Conservation (phyloP, 768 basidiomycete species). For the Rhizopogon rudus region DNA sequence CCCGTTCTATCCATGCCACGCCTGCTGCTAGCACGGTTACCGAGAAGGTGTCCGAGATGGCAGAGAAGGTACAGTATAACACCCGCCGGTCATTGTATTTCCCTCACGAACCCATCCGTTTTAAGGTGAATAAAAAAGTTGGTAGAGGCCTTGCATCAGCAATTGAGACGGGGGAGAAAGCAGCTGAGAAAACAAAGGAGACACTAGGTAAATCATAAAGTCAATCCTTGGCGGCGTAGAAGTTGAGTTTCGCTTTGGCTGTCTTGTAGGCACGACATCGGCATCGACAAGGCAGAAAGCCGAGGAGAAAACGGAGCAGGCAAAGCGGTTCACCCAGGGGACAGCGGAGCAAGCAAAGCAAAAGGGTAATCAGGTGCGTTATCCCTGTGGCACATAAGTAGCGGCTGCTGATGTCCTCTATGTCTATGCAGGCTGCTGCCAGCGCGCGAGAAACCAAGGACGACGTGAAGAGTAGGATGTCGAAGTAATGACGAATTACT, state of each 20-base stretch:
- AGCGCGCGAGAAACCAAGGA: conserved; percentile 14
- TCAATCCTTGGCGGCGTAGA: background rate
- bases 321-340: conserved; percentile 2
- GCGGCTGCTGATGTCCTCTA: background rate
- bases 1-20: conserved; percentile 26
- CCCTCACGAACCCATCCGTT: background rate
- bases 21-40: conserved; percentile 26
- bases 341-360: conserved; percentile 11
- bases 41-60: conserved; percentile 35
- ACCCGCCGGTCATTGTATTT: background rate
- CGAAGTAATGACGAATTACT: background rate
- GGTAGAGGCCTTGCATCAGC: conserved; percentile 35
- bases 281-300: conserved; percentile 2
- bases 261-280: background rate
- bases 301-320: background rate
- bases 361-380: conserved; percentile 4
- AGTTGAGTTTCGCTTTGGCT: background rate
- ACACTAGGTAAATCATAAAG: conserved; percentile 23
- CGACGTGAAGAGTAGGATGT: conserved; percentile 8
- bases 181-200: conserved; percentile 32
- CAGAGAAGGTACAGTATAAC: conserved; percentile 26
- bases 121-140: conserved; percentile 36
- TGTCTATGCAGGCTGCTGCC: conserved; percentile 6
- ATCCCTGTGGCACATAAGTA: background rate
- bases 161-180: conserved; percentile 38